Evolutionary conservation across 108 stramenopile species (phyloP), one percentile per base, ranked within the genome.

Genomic region (Stephanodiscus minutulus): DNA sequence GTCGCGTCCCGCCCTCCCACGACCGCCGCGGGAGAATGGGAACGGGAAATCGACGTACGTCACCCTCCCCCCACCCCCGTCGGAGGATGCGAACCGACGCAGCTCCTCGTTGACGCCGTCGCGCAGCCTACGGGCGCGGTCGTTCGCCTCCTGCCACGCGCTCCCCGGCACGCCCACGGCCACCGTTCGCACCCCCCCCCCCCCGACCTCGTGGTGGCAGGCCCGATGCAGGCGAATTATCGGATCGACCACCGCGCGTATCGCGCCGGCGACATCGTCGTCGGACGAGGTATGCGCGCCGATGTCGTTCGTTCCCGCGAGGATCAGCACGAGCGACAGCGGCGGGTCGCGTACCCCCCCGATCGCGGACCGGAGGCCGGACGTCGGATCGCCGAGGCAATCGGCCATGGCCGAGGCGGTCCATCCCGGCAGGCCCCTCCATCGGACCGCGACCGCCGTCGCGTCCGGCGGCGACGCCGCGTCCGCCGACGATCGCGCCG

Each of bases 261-360:
- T 48, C n/a, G 15, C 47, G n/a, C 3, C n/a, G n/a, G 1, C 18
- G 28, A 25, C 27, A 4, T 29, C 15, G 29, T 56, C 55, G 15
- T 29, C 29, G 29, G 75, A 81, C 10, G 81, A 82, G 18, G 70
- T 66, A 17, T 68, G 35, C 72, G 79, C 78, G 31, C 78, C 88
- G 52, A 92, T 71, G 82, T 90, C 88, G 78, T 92, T 90, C 0
- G 88, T 86, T 6, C 88, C 88, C 15, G 87, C 88, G 36, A 90
- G 58, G 35, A 89, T 61, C 36, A 89, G 80, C 11, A 85, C 81
- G 46, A 89, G 61, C 5, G 77, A 76, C 0, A 87, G 17, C 1
- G 82, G 28, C 65, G 85, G 85, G 56, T 83, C 58, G 53, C 69
- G 49, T 29, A 83, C 70, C 15, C 56, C 47, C n/a, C 58, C 72